These are phyloP conservation scores for Coriolopsis trogii DNA, from an alignment of 1,284 basidiomycete species.

Conservation along the genomic window DNA sequence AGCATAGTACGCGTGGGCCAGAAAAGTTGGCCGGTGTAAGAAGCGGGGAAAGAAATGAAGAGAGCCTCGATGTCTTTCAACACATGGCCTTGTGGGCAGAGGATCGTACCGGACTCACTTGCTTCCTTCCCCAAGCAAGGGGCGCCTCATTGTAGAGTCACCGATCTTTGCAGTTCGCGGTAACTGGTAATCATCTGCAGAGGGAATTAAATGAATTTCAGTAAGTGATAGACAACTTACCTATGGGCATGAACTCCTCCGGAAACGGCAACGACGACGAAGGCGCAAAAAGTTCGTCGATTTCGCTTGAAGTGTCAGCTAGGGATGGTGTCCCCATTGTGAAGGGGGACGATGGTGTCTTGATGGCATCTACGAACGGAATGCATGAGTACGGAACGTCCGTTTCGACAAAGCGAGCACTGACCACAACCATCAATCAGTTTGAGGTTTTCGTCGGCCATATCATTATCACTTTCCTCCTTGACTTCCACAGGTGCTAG, in stretches of 20 bases:
- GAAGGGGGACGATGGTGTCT: slow-evolving; percentile 27
- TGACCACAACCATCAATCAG: slow-evolving; percentile 63
- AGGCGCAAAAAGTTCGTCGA: slow-evolving; percentile 47
- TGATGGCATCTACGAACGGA: slow-evolving; percentile 12
- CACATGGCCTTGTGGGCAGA: background rate
- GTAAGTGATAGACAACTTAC: slow-evolving; percentile 29
- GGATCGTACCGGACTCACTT: slow-evolving; percentile 22
- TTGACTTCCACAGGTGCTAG: slow-evolving; percentile 26
- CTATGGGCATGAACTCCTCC: slow-evolving; percentile 39
- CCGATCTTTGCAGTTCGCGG: slow-evolving; percentile 28
- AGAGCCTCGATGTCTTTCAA: slow-evolving; percentile 27
- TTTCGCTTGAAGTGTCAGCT: slow-evolving; percentile 35
- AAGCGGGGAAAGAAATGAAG: slow-evolving; percentile 39
- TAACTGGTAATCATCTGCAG: slow-evolving; percentile 40
- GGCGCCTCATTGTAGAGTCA: slow-evolving; percentile 26
- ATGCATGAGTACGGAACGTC: background rate
- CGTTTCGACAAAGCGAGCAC: background rate
- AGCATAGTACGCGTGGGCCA: slow-evolving; percentile 28
- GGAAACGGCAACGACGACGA: slow-evolving; percentile 39
- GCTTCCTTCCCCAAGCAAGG: slow-evolving; percentile 19
- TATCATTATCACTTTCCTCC: slow-evolving; percentile 47
- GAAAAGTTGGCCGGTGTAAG: slow-evolving; percentile 19
- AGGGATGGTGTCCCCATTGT: slow-evolving; percentile 37
- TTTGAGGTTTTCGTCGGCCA: slow-evolving; percentile 50
- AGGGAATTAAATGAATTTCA: background rate